Conservation (phyloP, 768 basidiomycete species). For the Amanita pseudoporphyria region DNA sequence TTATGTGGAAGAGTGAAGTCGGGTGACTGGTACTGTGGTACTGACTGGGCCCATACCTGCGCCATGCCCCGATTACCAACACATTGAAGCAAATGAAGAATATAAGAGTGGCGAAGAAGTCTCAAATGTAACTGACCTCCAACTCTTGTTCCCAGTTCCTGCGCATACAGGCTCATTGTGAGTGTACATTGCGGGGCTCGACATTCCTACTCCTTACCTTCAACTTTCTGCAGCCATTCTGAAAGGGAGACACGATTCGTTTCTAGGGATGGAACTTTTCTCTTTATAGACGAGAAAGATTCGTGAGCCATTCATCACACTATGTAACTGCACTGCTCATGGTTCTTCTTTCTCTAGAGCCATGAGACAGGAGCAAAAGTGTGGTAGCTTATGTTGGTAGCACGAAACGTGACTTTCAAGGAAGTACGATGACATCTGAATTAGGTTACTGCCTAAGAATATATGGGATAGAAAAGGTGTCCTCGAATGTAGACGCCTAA, state of each 20-base stretch:
- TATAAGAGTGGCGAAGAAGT: too few relatives aligned
- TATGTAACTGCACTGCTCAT: background rate
- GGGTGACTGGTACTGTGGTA: too few relatives aligned
- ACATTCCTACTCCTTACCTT: conserved; percentile 67
- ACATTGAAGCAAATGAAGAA: too few relatives aligned
- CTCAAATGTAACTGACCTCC: too few relatives aligned
- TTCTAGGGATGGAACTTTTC: conserved; percentile 69
- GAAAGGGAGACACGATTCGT: conserved; percentile 54
- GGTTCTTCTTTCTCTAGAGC: conserved; percentile 16
- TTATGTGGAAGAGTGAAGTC: too few relatives aligned
- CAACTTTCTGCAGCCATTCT: conserved; percentile 71
- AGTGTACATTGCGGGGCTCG: conserved; percentile 47
- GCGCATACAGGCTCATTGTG: conserved; percentile 67
- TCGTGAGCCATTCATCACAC: conserved; percentile 5
- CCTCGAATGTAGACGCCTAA: too few relatives aligned
- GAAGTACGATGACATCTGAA: conserved; percentile 53
- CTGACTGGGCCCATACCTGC: too few relatives aligned
- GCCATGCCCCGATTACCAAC: too few relatives aligned
- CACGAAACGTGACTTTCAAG: conserved; percentile 59
- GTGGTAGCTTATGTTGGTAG: conserved; percentile 47
- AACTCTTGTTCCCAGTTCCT: conserved; percentile 62
- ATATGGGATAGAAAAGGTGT: too few relatives aligned
- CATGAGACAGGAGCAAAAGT: conserved; percentile 32
- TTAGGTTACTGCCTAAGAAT: too few relatives aligned
- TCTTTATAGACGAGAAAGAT: conserved; percentile 69